These are phyloP conservation scores for Ruellia speciosa DNA, from an alignment of 305 asterid genomes.

Conservation along the genomic window DNA sequence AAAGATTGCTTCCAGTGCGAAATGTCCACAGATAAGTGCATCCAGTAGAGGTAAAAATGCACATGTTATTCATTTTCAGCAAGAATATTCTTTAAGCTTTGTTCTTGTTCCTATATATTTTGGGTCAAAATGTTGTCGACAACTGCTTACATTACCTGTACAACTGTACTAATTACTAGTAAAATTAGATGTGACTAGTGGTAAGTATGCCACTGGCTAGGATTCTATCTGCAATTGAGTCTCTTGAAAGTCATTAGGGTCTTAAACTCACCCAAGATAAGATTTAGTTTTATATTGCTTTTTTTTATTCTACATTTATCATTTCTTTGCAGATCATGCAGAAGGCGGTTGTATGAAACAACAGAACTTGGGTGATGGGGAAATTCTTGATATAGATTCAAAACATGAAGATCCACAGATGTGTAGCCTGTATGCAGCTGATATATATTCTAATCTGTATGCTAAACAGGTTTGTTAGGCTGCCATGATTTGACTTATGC, in stretches of 20 bases:
- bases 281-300: slow-evolving; percentile 15
- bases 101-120: not conserved
- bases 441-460: slow-evolving; percentile 49
- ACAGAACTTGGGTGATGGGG: slow-evolving; percentile 36
- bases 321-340: slow-evolving; percentile 33
- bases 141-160: too few relatives aligned
- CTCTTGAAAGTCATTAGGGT: slow-evolving; percentile 7
- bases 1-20: slow-evolving; percentile 25
- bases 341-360: slow-evolving; percentile 31
- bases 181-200: slow-evolving; percentile 3
- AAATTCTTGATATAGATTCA: slow-evolving; percentile 54
- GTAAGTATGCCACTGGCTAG: slow-evolving; percentile 2
- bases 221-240: slow-evolving; percentile 9
- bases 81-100: not conserved
- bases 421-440: slow-evolving; percentile 82
- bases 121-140: not conserved
- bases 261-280: slow-evolving; percentile 14
- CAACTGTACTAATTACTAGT: not conserved
- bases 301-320: slow-evolving; percentile 23
- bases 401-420: slow-evolving; percentile 69
- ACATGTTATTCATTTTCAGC: slow-evolving; percentile 18
- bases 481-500: slow-evolving; percentile 16
- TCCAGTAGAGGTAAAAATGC: slow-evolving; percentile 39
- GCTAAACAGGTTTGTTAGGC: slow-evolving; percentile 55
- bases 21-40: slow-evolving; percentile 25